Conservation (phyloP, 805 yeast species). For the Cyberlindnera lachancei region DNA sequence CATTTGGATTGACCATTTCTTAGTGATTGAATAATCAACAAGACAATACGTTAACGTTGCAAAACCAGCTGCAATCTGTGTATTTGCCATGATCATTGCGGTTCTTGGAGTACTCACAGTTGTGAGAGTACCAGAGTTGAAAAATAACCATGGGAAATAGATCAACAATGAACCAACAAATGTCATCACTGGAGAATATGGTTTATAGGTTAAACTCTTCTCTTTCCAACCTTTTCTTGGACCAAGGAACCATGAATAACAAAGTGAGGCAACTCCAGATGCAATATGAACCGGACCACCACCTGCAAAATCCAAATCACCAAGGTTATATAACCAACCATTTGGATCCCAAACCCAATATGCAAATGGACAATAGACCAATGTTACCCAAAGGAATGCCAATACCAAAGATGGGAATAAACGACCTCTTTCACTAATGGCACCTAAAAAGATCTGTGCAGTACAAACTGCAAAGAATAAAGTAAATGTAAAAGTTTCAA, state of each 20-base stretch:
- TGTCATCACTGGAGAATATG: conserved; percentile 90
- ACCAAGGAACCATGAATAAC: conserved; percentile 69
- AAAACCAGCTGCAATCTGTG: conserved; percentile 81
- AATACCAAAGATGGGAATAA: conserved; percentile 76
- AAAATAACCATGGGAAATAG: conserved; percentile 97
- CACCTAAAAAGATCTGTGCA: conserved; percentile 83
- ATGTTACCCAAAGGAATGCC: conserved; percentile 77
- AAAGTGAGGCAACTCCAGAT: conserved; percentile 87
- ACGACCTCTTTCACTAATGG: conserved; percentile 88
- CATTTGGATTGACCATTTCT: conserved; percentile 88
- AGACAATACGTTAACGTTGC: conserved; percentile 88
- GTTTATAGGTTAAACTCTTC: conserved; percentile 53
- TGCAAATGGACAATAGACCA: conserved; percentile 88
- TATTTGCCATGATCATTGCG: conserved; percentile 83
- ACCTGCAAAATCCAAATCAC: conserved; percentile 97
- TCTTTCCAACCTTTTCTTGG: conserved; percentile 48
- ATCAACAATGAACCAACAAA: conserved; percentile 80
- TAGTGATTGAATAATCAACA: conserved; percentile 75
- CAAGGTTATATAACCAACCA: conserved; percentile 91
- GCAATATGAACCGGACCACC: conserved; percentile 97
- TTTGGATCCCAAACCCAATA: conserved; percentile 92
- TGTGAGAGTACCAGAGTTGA: conserved; percentile 81
- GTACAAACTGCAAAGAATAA: conserved; percentile 88
- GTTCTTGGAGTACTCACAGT: conserved; percentile 76
- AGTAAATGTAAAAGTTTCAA: conserved; percentile 67